phyloP scores from a whole-genome alignment of 371 early-diverging fungal species.

The Zopfochytrium polystomum region DNA sequence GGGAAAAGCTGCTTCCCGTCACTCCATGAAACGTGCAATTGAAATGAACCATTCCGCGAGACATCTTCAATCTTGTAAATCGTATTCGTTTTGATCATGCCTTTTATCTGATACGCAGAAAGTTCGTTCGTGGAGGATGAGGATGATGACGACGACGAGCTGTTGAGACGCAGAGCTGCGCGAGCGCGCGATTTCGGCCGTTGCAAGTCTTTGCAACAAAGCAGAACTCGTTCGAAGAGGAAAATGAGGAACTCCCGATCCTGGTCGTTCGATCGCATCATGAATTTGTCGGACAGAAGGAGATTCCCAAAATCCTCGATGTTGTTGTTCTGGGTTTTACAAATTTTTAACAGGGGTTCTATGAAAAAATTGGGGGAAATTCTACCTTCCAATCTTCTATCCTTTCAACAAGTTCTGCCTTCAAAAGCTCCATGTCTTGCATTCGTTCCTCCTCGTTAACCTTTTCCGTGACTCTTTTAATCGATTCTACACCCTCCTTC shows the following conservation, averaged over 20 bases:
- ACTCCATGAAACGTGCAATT: slow-evolving; percentile 67
- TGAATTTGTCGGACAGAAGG: slow-evolving; percentile 75
- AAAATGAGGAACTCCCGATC: slow-evolving; percentile 41
- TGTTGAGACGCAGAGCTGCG: too few species aligned
- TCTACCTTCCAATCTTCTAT: slow-evolving; percentile 80
- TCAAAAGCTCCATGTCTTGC: slow-evolving; percentile 77
- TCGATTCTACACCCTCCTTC: slow-evolving; percentile 68
- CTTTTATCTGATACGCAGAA: slow-evolving; percentile 67
- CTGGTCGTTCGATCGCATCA: slow-evolving; percentile 67
- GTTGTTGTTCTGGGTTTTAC: slow-evolving; percentile 61
- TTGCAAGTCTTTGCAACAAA: slow-evolving; percentile 77
- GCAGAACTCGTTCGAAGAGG: slow-evolving; percentile 62
- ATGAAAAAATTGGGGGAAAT: neutral
- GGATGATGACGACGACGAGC: too few species aligned
- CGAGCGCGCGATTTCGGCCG: slow-evolving; percentile 44
- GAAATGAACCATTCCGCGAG: slow-evolving; percentile 51
- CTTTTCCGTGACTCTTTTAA: slow-evolving; percentile 82
- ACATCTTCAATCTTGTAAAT: slow-evolving; percentile 76
- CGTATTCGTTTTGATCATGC: slow-evolving; percentile 73
- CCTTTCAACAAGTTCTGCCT: slow-evolving; percentile 72
- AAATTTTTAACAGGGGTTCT: neutral
- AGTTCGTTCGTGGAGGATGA: too few species aligned
- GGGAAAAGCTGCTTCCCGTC: slow-evolving; percentile 64
- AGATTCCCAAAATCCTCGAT: slow-evolving; percentile 76
- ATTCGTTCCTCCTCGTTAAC: slow-evolving; percentile 90